A percentile compares a stretch with the other conserved stretches of the same genome.
These are phyloP conservation scores for Mortierella alpina DNA, from an alignment of 192 early-diverging fungal genomes.

Conservation along the genomic window DNA sequence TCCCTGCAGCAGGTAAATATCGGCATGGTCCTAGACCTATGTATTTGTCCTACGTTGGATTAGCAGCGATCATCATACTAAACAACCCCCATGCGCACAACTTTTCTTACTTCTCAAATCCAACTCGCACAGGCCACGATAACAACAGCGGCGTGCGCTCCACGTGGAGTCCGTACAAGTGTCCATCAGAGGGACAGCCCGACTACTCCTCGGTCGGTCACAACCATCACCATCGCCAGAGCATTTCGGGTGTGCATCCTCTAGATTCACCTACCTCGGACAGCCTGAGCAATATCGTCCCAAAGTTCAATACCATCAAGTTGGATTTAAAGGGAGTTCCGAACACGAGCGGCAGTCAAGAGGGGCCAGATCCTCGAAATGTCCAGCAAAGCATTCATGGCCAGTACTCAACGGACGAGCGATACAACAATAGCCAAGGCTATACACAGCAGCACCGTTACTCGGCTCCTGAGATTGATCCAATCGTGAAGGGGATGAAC, in stretches of 20 bases:
- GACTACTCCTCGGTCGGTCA: conserved; percentile 7
- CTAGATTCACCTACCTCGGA: conserved; percentile 31
- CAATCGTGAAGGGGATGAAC: too few species aligned
- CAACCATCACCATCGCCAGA: not conserved
- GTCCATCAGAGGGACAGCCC: conserved; percentile 3
- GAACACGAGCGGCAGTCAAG: not conserved
- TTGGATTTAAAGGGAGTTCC: conserved; percentile 21
- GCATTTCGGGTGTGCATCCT: conserved; percentile 19
- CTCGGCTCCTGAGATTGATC: too few species aligned
- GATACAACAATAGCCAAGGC: too few species aligned
- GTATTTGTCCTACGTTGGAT: too few species aligned
- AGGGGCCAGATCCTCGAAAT: too few species aligned
- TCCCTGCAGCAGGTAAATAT: conserved; percentile 4
- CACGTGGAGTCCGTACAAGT: conserved; percentile 17
- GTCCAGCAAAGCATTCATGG: too few species aligned
- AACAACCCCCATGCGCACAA: too few species aligned
- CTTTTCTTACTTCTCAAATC: too few species aligned
- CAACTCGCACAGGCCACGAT: not conserved
- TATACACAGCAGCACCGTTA: too few species aligned
- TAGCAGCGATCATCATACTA: too few species aligned
- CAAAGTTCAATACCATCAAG: conserved; percentile 39
- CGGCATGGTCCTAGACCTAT: too few species aligned
- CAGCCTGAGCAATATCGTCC: conserved; percentile 19
- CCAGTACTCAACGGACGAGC: too few species aligned
- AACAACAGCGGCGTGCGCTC: not conserved